Base-by-base conservation (phyloP, 2,329 filamentous ascomycete genomes). In the Septoria linicola region DNA sequence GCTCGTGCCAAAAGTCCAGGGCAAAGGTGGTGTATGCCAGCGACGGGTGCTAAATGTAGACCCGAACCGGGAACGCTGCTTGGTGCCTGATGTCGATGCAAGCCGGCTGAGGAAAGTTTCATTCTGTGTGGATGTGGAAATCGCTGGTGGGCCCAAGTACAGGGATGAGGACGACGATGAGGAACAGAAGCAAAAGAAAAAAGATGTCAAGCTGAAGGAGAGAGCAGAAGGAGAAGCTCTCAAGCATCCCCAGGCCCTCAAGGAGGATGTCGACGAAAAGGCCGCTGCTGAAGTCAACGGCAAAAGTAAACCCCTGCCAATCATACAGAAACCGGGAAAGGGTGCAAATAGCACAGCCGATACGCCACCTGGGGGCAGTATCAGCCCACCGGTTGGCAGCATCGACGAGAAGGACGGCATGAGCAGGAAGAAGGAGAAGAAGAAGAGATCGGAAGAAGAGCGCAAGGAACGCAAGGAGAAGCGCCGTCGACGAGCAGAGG, bases 91-190 rank as follows among this genome's bases (percentile, higher is more conserved):
- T 59, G 76, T 99, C 40, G 84, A 90, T 59, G 82, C 85, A 63
- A 81, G 82, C 41, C 96, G 93, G 68, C 71, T 99, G 53, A 82
- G 89, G 47, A 83, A 90, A 46, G 93, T 99, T 0, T 88, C 92
- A 0, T 99, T 99, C 66, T 96, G 89, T 62, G 93, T 99, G 2
- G 93, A 99, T 65, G 91, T 99, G 3, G 93, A 99, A 69, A 95
- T 99, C 65, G 92, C 92, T 2, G 89, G 90, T 0, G 84, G 89
- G 65, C 89, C 91, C 19, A 84, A 82, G 61, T 93, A 95, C 61
- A 72, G 68, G 40, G 72, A 76, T 11, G 88, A 93, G 2, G 69
- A 78, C 8, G 72, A 77, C n/a, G 70, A 69, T 63, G 49, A 66
- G 57, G 57, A 73, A 48, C 64, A 70, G n/a, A 72, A 73, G 36